Percentiles rank a stretch among this genome's conserved stretches.
Evolutionary conservation across 2,329 filamentous ascomycete genomes (phyloP).

Genomic region (Fusarium tupiense): DNA sequence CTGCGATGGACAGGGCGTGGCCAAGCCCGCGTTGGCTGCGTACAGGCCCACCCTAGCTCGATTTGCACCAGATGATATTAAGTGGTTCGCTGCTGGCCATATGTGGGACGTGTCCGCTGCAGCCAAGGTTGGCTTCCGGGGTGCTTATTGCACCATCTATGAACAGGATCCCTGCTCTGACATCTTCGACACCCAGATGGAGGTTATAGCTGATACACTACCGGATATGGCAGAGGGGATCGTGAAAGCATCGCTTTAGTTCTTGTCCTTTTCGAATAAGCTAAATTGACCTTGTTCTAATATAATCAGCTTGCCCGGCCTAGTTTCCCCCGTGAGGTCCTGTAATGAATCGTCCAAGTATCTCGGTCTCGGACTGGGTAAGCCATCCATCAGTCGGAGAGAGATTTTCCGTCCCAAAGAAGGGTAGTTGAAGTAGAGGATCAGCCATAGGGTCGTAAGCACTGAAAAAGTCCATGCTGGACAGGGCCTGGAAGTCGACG

Average conservation of each 20-base stretch:
- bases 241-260: neutral
- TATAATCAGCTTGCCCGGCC: neutral
- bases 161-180: constrained; percentile 2
- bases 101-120: constrained; percentile 68
- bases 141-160: constrained; percentile 4
- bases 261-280: neutral
- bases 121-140: constrained; percentile 4
- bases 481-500: neutral
- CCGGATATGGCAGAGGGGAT: neutral
- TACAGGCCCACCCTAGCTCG: constrained; percentile 53
- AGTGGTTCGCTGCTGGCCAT: constrained; percentile 68
- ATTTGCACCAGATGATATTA: constrained; percentile 48
- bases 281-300: neutral
- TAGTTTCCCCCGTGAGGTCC: neutral
- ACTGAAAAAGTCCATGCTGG: constrained; percentile 5
- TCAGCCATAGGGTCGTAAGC: neutral
- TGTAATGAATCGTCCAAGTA: neutral
- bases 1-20: constrained; percentile 53
- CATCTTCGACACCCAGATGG: neutral
- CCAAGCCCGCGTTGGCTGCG: constrained; percentile 49
- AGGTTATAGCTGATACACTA: neutral
- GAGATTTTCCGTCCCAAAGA: neutral
- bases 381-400: neutral
- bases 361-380: neutral
- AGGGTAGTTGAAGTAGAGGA: neutral